Conservation (phyloP, 495 filamentous ascomycete genomes). For the Aspergillus ostianus region DNA sequence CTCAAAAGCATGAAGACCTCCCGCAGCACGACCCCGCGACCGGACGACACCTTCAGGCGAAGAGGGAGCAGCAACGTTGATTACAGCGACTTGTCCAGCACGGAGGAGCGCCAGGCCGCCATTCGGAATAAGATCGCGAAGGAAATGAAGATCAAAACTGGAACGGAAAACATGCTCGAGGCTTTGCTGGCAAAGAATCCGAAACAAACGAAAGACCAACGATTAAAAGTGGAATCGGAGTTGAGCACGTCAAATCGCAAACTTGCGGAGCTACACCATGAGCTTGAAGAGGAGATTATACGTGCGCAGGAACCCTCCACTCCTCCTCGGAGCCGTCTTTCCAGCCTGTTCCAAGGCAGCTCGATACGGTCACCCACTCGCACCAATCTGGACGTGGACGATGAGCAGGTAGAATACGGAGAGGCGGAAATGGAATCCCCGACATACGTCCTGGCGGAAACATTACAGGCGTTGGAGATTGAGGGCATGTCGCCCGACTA, state of each 20-base stretch:
- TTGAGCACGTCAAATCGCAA: conserved; percentile 87
- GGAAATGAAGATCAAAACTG: conserved; percentile 95
- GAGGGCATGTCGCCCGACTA: conserved; percentile 88
- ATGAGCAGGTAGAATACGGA: conserved; percentile 40
- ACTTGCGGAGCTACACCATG: conserved; percentile 75
- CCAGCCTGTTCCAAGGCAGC: conserved; percentile 63
- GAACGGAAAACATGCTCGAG: conserved; percentile 95
- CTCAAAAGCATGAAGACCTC: conserved; percentile 71
- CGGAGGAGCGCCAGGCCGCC: conserved; percentile 71
- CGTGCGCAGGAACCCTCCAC: conserved; percentile 64
- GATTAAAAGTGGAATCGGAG: conserved; percentile 82
- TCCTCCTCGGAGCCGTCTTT: conserved; percentile 65
- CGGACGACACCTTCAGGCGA: conserved; percentile 54
- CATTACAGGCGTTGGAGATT: conserved; percentile 80
- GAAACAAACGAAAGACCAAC: conserved; percentile 92
- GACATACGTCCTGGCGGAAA: conserved; percentile 83
- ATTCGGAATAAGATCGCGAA: conserved; percentile 82
- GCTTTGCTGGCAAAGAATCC: conserved; percentile 91
- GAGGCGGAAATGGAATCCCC: conserved; percentile 79
- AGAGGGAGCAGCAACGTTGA: conserved; percentile 65
- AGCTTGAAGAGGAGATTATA: conserved; percentile 72
- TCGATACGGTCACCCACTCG: conserved; percentile 66
- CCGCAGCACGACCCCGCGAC: conserved; percentile 65
- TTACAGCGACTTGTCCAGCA: conserved; percentile 53
- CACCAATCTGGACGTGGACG: conserved; percentile 48